Base-by-base conservation (phyloP, 768 basidiomycete species). In the Pisolithus marmoratus region DNA sequence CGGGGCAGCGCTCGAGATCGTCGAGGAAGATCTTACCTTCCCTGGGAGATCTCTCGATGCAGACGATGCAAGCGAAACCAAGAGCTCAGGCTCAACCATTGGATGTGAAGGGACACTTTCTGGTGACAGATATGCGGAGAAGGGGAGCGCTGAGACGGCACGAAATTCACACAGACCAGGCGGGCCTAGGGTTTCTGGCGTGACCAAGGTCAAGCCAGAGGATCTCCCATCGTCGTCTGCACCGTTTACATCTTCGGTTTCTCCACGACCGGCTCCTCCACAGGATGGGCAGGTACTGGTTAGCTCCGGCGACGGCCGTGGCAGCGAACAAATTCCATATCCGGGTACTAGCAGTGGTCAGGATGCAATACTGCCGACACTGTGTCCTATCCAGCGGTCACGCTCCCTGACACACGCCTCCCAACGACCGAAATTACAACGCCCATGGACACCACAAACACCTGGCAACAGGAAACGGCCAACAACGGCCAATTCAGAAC, bases 1-100 rank as follows among this genome's bases (percentile, higher is more conserved):
- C 11, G 85, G 85, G 36, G 85, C 74, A n/a, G 80, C 82, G 6
- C 77, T 89, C 50, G 85, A 88, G 83, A 74, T 88, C 67, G 70
- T 86, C 46, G 87, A 90, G 62, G 85, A 87, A 64, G 85, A 90
- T 55, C 63, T 90, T 3, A 82, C 78, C 60, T 87, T 88, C 59
- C 87, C 86, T 1, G 84, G 85, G 12, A 75, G 71, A 54, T 54
- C 46, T 5, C 27, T 47, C 22, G 51, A 52, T 17, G 34, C 31
- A 23, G 52, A 53, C n/a, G 46, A 31, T 19, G 31, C 24, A n/a
- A 44, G 37, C 43, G 46, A 36, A 31, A n/a, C 12, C n/a, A 23
- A 5, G 29, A 47, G 46, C 15, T 26, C 26, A n/a, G 22, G 12
- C n/a, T 45, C 43, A 24, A 45, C 43, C 17, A 26, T 45, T 8